A percentile compares a stretch with the other conserved stretches of the same genome.
Conservation (phyloP, 2,329 filamentous ascomycete genomes). For the Dothistroma septosporum region DNA sequence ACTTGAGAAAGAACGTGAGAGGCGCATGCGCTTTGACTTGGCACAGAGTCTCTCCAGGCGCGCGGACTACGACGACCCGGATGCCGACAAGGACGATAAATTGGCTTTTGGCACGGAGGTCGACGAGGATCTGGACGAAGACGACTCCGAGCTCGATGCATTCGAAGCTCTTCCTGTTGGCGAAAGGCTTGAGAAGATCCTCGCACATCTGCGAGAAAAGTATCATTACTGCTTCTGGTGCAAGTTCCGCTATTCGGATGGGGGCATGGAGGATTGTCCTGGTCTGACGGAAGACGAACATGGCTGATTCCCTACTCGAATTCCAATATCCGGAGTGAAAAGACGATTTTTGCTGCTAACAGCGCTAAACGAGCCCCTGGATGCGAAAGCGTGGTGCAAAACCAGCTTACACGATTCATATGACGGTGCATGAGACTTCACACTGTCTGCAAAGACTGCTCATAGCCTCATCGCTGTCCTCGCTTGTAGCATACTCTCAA, state of each 20-base stretch:
- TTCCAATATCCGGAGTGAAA: no score
- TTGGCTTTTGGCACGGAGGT: constrained; percentile 62
- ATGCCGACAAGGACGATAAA: constrained; percentile 68
- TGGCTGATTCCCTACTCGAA: constrained; percentile 43
- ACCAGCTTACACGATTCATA: no score
- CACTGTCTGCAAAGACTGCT: no score
- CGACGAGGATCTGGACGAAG: constrained; percentile 67
- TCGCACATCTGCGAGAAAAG: constrained; percentile 65
- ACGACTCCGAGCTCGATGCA: constrained; percentile 73
- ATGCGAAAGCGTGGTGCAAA: no score
- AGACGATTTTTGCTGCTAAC: no score
- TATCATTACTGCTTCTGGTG: constrained; percentile 95
- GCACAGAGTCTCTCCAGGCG: constrained; percentile 60
- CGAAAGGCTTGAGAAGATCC: constrained; percentile 63
- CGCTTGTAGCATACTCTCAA: no score
- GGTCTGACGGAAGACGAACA: constrained; percentile 82
- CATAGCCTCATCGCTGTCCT: no score
- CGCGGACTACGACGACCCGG: constrained; percentile 61
- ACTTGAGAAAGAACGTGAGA: constrained; percentile 65
- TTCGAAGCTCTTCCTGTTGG: constrained; percentile 66
- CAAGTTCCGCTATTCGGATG: constrained; percentile 73
- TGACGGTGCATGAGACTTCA: no score
- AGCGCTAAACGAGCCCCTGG: no score
- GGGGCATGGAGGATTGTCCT: constrained; percentile 82
- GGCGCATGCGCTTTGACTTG: constrained; percentile 61